A percentile compares a stretch with the other conserved stretches of the same genome.
phyloP scores from a whole-genome alignment of 1,139 yeast genomes.

The Tardiomyces blankii region DNA sequence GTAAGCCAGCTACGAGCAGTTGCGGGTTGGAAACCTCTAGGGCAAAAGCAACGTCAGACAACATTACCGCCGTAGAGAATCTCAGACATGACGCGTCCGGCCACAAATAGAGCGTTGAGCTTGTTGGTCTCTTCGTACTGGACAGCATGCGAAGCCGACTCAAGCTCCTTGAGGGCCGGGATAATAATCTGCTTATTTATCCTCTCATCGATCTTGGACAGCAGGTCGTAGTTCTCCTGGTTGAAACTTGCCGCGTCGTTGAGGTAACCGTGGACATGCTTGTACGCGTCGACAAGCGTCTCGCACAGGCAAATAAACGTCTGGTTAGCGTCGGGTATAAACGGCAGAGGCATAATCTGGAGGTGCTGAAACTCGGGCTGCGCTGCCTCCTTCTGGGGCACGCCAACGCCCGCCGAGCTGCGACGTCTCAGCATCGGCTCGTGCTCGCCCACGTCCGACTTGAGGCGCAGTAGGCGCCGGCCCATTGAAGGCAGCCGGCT shows the following conservation, averaged over 20 bases:
- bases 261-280: conserved; percentile 4
- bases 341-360: conserved; percentile 18
- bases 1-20: no score
- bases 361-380: conserved; percentile 13
- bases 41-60: no score
- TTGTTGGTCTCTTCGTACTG: conserved; percentile 18
- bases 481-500: conserved; percentile 14
- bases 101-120: conserved; percentile 5
- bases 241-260: conserved; percentile 1
- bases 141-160: conserved; percentile 14
- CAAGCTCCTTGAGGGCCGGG: conserved; percentile 19
- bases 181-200: conserved; percentile 14
- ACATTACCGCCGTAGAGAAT: no score
- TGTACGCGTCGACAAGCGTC: conserved; percentile 16
- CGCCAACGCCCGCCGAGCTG: not conserved
- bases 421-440: not conserved
- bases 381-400: not conserved
- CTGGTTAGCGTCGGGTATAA: conserved; percentile 20
- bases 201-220: conserved; percentile 18
- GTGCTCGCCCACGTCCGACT: conserved; percentile 5
- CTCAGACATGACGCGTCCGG: no score
- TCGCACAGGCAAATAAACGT: conserved; percentile 21
- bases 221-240: conserved; percentile 14
- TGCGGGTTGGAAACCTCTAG: no score
- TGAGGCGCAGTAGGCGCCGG: conserved; percentile 15